These are phyloP conservation scores for Alternaria metachromatica DNA, from an alignment of 2,329 filamentous ascomycete genomes.

Conservation along the genomic window DNA sequence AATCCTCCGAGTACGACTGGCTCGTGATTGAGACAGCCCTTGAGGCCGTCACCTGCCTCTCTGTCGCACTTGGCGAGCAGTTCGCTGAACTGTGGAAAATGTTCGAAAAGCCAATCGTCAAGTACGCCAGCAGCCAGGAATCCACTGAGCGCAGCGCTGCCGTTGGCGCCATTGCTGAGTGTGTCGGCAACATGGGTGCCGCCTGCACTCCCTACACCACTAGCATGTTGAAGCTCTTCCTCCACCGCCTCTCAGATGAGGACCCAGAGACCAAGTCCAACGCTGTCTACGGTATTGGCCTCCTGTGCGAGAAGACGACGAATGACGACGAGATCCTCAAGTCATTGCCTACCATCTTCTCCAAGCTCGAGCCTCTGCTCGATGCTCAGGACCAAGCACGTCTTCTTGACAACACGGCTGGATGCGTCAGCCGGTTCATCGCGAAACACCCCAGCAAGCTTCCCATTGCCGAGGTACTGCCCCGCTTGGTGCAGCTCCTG, in stretches of 20 bases:
- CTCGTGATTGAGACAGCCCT: slow-evolving; percentile 92
- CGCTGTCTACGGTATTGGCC: slow-evolving; percentile 87
- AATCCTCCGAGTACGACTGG: slow-evolving; percentile 97
- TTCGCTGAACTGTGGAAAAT: slow-evolving; percentile 94
- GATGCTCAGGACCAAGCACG: slow-evolving; percentile 78
- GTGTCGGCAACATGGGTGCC: slow-evolving; percentile 80
- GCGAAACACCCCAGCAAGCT: slow-evolving; percentile 83
- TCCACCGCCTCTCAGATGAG: slow-evolving; percentile 87
- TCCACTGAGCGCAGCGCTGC: slow-evolving; percentile 86
- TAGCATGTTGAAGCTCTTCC: slow-evolving; percentile 76
- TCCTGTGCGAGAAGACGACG: slow-evolving; percentile 81
- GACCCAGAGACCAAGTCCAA: slow-evolving; percentile 94
- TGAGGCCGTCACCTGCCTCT: slow-evolving; percentile 85
- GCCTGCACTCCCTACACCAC: slow-evolving; percentile 83
- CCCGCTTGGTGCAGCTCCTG: slow-evolving; percentile 77
- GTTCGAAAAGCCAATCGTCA: slow-evolving; percentile 89
- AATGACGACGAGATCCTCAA: slow-evolving; percentile 76
- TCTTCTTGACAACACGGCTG: slow-evolving; percentile 90
- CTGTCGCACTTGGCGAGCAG: slow-evolving; percentile 77
- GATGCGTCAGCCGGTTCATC: slow-evolving; percentile 92
- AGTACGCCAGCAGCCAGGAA: slow-evolving; percentile 85
- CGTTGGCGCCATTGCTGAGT: slow-evolving; percentile 91
- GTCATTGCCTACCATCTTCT: slow-evolving; percentile 77
- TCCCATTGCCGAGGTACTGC: slow-evolving; percentile 81
- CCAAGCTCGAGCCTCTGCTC: slow-evolving; percentile 85